Conservation (phyloP, 2,329 filamentous ascomycete genomes). For the Magnaporthiopsis incrustans region DNA sequence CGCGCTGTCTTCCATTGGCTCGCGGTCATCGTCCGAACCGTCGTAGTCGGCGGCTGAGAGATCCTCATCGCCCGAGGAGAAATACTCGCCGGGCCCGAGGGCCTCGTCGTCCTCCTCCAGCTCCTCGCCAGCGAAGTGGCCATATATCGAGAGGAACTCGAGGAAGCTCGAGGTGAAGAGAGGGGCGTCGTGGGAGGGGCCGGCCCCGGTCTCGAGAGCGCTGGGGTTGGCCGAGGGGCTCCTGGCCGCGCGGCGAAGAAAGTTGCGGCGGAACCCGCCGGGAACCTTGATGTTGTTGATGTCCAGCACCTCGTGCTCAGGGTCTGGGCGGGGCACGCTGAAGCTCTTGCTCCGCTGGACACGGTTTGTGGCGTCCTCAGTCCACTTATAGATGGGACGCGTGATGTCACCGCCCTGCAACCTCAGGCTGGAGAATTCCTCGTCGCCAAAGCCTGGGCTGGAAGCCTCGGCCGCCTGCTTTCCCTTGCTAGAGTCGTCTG, state of each 20-base stretch:
- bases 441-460: constrained; percentile 39
- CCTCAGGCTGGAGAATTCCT: constrained; percentile 88
- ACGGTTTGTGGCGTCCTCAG: constrained; percentile 71
- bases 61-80: constrained; percentile 66
- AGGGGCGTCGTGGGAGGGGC: constrained; percentile 23
- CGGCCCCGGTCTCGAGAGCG: constrained; percentile 22
- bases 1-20: constrained; percentile 82
- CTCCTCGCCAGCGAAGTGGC: constrained; percentile 95
- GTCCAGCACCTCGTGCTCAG: constrained; percentile 72
- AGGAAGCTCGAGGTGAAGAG: constrained; percentile 89
- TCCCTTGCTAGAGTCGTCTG: constrained; percentile 44
- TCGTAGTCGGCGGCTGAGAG: constrained; percentile 30
- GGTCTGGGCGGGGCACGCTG: constrained; percentile 64
- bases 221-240: constrained; percentile 42
- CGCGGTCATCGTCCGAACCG: constrained; percentile 57
- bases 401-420: constrained; percentile 94
- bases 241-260: constrained; percentile 66
- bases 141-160: constrained; percentile 90
- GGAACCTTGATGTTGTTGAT: constrained; percentile 89
- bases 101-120: constrained; percentile 94
- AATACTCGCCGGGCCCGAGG: constrained; percentile 81
- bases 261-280: constrained; percentile 88
- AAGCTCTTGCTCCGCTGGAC: constrained; percentile 84
- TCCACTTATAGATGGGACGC: constrained; percentile 92
- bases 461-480: constrained; percentile 41